Evolutionary conservation across 108 stramenopile genomes (phyloP).

Genomic region (Stephanodiscus minutulus): DNA sequence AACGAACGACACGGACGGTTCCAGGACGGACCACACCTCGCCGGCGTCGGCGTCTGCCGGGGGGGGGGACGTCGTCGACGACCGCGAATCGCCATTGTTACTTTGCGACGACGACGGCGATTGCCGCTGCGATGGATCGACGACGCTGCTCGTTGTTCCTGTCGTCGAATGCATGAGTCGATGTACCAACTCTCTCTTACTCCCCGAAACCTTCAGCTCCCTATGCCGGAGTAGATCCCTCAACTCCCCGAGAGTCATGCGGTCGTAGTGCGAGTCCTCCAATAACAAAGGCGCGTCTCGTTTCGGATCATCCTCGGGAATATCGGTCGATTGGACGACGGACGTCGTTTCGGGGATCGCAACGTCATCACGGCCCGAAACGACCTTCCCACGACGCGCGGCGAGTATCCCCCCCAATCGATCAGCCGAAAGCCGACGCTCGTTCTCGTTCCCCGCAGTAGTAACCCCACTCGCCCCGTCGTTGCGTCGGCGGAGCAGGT

Average conservation of each 20-base stretch:
- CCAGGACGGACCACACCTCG: conserved; percentile 16
- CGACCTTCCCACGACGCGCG: neutral
- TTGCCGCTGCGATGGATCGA: neutral
- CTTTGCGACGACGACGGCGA: neutral
- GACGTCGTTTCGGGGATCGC: neutral
- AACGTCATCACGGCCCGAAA: neutral
- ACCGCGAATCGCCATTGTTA: neutral
- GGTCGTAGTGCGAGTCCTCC: neutral
- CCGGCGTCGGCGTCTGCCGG: neutral
- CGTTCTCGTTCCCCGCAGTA: no score
- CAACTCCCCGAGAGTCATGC: conserved; percentile 22
- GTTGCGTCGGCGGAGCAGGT: conserved; percentile 5
- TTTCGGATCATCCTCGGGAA: neutral
- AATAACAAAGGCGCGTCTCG: no score
- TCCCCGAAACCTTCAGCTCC: conserved; percentile 18
- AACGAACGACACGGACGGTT: conserved; percentile 7
- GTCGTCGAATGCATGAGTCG: conserved; percentile 7
- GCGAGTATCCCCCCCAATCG: neutral
- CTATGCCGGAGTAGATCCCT: conserved; percentile 8
- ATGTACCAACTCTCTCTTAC: conserved; percentile 10
- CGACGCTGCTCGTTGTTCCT: conserved; percentile 5
- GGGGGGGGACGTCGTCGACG: no score
- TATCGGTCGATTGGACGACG: neutral
- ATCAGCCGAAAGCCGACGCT: neutral
- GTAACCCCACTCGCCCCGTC: no score